These are phyloP conservation scores for Neopestalotiopsis rosae DNA, from an alignment of 2,329 filamentous ascomycete genomes.

Conservation along the genomic window DNA sequence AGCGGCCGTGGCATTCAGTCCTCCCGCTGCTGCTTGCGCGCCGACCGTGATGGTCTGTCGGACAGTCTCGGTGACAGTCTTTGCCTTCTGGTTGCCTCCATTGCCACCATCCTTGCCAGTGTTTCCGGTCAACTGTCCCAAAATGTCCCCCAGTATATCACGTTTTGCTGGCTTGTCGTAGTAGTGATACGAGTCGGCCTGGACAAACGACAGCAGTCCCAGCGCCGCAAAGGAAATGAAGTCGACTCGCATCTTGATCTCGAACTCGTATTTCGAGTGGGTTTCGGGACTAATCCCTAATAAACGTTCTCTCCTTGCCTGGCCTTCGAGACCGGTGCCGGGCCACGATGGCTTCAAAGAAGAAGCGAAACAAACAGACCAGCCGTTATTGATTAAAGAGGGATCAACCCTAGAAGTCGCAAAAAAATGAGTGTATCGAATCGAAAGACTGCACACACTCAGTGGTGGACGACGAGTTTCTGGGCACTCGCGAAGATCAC, in stretches of 20 bases:
- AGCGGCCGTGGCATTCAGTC: slow-evolving; percentile 31
- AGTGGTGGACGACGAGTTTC: not conserved
- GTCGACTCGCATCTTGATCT: slow-evolving; percentile 17
- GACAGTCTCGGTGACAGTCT: slow-evolving; percentile 39
- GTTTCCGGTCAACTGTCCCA: slow-evolving; percentile 24
- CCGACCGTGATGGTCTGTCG: slow-evolving; percentile 42
- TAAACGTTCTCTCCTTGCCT: slow-evolving; percentile 4
- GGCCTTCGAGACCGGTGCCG: not conserved
- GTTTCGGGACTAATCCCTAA: slow-evolving; percentile 14
- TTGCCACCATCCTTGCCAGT: slow-evolving; percentile 22
- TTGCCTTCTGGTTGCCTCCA: slow-evolving; percentile 21
- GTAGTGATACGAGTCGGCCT: slow-evolving; percentile 27
- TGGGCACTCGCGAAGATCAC: slow-evolving; percentile 12
- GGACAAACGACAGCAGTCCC: slow-evolving; percentile 29
- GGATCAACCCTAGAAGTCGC: slow-evolving; percentile 13
- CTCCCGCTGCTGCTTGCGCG: slow-evolving; percentile 33
- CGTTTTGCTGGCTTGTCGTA: slow-evolving; percentile 30
- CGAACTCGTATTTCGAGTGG: slow-evolving; percentile 3
- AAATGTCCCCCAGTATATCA: slow-evolving; percentile 29
- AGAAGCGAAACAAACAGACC: slow-evolving; percentile 30
- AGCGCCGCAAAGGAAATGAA: slow-evolving; percentile 24
- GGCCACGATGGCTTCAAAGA: slow-evolving; percentile 2
- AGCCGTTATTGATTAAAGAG: slow-evolving; percentile 28
- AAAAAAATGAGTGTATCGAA: slow-evolving; percentile 19
- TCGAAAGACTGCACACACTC: slow-evolving; percentile 31